These are phyloP conservation scores for Westerdykella ornata DNA, from an alignment of 2,329 filamentous ascomycete genomes.

Conservation along the genomic window DNA sequence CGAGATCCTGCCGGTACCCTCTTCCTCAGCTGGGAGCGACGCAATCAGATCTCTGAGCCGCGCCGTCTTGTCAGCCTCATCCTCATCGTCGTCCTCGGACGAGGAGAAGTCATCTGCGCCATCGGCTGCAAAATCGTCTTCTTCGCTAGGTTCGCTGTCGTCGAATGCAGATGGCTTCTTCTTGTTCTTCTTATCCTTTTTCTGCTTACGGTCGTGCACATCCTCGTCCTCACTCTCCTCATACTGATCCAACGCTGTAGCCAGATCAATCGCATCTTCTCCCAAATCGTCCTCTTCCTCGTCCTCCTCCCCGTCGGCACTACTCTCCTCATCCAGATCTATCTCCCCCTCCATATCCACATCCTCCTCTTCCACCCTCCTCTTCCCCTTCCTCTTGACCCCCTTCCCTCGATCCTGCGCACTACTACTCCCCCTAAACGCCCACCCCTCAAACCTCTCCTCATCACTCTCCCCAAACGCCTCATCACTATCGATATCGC, in stretches of 20 bases:
- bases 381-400: constrained; percentile 37
- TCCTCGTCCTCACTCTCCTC: constrained; percentile 33
- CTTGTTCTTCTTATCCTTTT: constrained; percentile 20
- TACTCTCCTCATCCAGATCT: constrained; percentile 45
- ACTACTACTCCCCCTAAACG: constrained; percentile 55
- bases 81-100: constrained; percentile 43
- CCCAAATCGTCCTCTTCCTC: constrained; percentile 58
- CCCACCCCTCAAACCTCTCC: constrained; percentile 73
- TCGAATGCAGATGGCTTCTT: constrained; percentile 39
- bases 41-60: constrained; percentile 64
- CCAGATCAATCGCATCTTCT: constrained; percentile 57
- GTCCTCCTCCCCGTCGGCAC: constrained; percentile 40
- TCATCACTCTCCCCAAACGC: constrained; percentile 86
- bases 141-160: constrained; percentile 50
- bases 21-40: constrained; percentile 49
- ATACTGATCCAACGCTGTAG: constrained; percentile 52
- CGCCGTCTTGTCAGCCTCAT: constrained; percentile 50
- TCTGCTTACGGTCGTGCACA: constrained; percentile 19
- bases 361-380: constrained; percentile 18
- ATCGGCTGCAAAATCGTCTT: constrained; percentile 40
- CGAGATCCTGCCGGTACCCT: constrained; percentile 27
- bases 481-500: constrained; percentile 66
- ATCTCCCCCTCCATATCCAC: constrained; percentile 33
- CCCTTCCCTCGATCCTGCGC: constrained; percentile 43
- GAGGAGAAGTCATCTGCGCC: constrained; percentile 47